phyloP scores from a whole-genome alignment of 495 filamentous ascomycete genomes.

The Penicillium tannophilum region DNA sequence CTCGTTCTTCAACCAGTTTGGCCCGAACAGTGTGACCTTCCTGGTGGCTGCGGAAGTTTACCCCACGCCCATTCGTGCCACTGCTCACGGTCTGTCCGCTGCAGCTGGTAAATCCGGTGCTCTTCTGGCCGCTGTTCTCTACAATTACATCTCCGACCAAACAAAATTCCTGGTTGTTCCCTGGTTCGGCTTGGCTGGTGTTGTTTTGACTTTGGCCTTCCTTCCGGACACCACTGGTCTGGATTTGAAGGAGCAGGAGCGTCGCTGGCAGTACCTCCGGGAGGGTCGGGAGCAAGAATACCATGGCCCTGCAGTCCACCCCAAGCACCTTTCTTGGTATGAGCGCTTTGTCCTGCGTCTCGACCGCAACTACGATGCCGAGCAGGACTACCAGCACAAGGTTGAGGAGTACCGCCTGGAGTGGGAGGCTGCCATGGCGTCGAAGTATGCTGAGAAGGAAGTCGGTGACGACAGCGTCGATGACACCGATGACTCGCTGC shows the following conservation, averaged over 20 bases:
- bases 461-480: slow-evolving; percentile 25
- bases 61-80: slow-evolving; percentile 86
- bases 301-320: slow-evolving; percentile 85
- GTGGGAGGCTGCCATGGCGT: slow-evolving; percentile 60
- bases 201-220: slow-evolving; percentile 75
- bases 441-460: slow-evolving; percentile 51
- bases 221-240: slow-evolving; percentile 91
- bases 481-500: slow-evolving; percentile 45
- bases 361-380: slow-evolving; percentile 76
- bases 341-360: slow-evolving; percentile 67
- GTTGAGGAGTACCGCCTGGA: slow-evolving; percentile 75
- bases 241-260: slow-evolving; percentile 92
- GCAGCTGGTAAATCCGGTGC: slow-evolving; percentile 83
- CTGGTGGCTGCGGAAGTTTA: slow-evolving; percentile 88
- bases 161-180: slow-evolving; percentile 85
- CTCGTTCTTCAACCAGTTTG: slow-evolving; percentile 96
- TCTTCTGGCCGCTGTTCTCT: slow-evolving; percentile 77
- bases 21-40: slow-evolving; percentile 90
- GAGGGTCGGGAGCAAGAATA: slow-evolving; percentile 74
- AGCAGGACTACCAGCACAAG: slow-evolving; percentile 75
- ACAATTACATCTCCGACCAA: slow-evolving; percentile 81
- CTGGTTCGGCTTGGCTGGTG: slow-evolving; percentile 86
- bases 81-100: slow-evolving; percentile 87
- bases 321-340: slow-evolving; percentile 80
- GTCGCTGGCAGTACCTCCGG: slow-evolving; percentile 79